Conservation (phyloP, 768 basidiomycete species). For the Postia placenta region DNA sequence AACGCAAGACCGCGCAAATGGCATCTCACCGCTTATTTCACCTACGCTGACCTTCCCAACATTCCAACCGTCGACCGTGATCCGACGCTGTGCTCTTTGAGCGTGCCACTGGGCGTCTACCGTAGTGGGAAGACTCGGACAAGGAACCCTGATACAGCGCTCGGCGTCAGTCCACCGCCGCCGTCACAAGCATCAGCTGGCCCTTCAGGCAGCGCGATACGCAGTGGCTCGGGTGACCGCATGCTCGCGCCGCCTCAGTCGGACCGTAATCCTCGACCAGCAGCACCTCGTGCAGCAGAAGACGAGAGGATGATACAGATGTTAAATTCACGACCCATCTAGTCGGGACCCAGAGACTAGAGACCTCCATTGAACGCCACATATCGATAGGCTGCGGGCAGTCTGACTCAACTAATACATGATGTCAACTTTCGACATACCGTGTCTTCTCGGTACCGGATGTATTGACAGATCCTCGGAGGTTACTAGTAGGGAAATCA, state of each 20-base stretch:
- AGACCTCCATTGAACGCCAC: too few species aligned
- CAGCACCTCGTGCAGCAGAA: slow-evolving; percentile 38
- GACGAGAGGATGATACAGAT: slow-evolving; percentile 58
- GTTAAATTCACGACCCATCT: slow-evolving; percentile 39
- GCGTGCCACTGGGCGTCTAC: slow-evolving; percentile 34
- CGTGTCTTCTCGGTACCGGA: too few species aligned
- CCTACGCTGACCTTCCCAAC: slow-evolving; percentile 30
- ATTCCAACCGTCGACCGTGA: slow-evolving; percentile 35
- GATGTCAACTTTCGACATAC: too few species aligned
- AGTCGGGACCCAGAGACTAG: too few species aligned
- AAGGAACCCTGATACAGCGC: slow-evolving; percentile 27
- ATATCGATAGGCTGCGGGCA: too few species aligned
- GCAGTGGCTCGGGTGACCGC: background rate
- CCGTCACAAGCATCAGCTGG: slow-evolving; percentile 13
- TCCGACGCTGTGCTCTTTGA: slow-evolving; percentile 26
- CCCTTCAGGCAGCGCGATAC: slow-evolving; percentile 11
- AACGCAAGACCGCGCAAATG: slow-evolving; percentile 51
- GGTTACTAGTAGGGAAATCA: too few species aligned
- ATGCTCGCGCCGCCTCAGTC: background rate
- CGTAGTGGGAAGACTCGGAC: slow-evolving; percentile 35
- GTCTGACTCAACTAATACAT: too few species aligned
- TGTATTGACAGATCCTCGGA: too few species aligned
- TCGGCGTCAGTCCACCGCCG: slow-evolving; percentile 18
- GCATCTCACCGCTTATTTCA: slow-evolving; percentile 52
- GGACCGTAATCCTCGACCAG: background rate